Evolutionary conservation across 2,329 filamentous ascomycete genomes (phyloP).

Genomic region (Paraphoma chrysanthemicola): DNA sequence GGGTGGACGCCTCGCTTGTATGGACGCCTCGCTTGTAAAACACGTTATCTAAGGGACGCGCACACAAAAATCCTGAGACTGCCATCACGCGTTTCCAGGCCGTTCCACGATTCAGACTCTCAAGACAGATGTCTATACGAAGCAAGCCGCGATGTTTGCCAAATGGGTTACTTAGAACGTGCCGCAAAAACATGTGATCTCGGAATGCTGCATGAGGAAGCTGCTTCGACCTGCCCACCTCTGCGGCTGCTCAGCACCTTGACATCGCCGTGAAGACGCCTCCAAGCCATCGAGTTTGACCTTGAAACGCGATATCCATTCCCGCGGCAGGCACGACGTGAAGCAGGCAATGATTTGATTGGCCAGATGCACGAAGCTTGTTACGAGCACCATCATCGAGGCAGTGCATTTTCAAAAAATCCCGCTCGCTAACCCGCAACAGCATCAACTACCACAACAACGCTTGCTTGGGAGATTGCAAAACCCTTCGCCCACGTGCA

Average conservation of each 20-base stretch:
- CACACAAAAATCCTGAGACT: too few species aligned
- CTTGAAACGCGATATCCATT: not conserved
- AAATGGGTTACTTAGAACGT: too few species aligned
- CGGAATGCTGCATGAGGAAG: conserved; percentile 2
- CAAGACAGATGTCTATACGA: not conserved
- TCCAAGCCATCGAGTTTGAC: not conserved
- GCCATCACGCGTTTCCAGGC: too few species aligned
- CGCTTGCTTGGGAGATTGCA: conserved; percentile 15
- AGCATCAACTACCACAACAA: conserved; percentile 18
- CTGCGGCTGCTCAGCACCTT: not conserved
- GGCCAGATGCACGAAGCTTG: not conserved
- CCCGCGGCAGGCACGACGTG: not conserved
- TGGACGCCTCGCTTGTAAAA: too few species aligned
- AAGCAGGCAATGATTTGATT: not conserved
- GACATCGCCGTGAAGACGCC: not conserved
- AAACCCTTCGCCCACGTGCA: conserved; percentile 4
- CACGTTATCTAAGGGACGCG: too few species aligned
- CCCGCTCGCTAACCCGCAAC: conserved; percentile 28
- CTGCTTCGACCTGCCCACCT: not conserved
- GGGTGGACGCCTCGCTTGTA: too few species aligned
- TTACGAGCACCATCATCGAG: conserved; percentile 1
- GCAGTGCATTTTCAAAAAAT: conserved; percentile 2
- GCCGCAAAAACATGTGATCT: not conserved
- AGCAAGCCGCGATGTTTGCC: not conserved
- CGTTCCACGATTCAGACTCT: too few species aligned